Conservation (phyloP, 768 basidiomycete genomes). For the Hirschioporus abietinus region DNA sequence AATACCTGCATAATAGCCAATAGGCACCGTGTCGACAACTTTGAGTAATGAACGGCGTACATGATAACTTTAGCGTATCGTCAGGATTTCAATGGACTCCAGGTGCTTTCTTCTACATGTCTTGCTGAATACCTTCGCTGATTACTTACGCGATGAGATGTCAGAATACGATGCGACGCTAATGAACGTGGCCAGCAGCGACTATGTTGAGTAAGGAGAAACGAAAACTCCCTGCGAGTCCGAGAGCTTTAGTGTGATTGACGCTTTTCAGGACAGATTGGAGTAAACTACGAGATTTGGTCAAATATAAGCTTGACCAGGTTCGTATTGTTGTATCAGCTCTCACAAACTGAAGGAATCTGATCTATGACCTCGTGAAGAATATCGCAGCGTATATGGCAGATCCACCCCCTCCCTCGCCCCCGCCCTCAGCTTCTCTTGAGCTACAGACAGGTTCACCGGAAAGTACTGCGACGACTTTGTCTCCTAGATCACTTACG, state of each 20-base stretch:
- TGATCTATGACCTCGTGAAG: constrained; percentile 23
- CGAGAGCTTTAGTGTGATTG: constrained; percentile 12
- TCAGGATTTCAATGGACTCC: not conserved
- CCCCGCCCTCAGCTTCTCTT: not conserved
- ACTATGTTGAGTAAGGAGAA: constrained; percentile 50
- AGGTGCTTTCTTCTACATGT: not conserved
- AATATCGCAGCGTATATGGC: constrained; percentile 46
- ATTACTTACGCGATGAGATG: constrained; percentile 9
- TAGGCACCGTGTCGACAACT: too few species aligned
- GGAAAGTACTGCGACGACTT: not conserved
- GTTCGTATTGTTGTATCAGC: constrained; percentile 30
- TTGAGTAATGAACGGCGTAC: not conserved
- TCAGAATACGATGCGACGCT: constrained; percentile 56
- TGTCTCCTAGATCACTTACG: constrained; percentile 27
- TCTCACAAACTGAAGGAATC: not conserved
- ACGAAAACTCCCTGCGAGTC: constrained; percentile 4
- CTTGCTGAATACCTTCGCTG: not conserved
- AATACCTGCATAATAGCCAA: too few species aligned
- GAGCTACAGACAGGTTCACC: not conserved
- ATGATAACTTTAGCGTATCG: not conserved
- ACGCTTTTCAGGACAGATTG: constrained; percentile 53
- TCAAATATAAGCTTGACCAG: constrained; percentile 67
- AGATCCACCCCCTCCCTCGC: constrained; percentile 27
- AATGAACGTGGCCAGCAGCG: constrained; percentile 58
- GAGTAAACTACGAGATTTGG: constrained; percentile 59